Evolutionary conservation across 2,329 filamentous ascomycete species (phyloP).

Genomic region (Aspergillus pseudotamarii): DNA sequence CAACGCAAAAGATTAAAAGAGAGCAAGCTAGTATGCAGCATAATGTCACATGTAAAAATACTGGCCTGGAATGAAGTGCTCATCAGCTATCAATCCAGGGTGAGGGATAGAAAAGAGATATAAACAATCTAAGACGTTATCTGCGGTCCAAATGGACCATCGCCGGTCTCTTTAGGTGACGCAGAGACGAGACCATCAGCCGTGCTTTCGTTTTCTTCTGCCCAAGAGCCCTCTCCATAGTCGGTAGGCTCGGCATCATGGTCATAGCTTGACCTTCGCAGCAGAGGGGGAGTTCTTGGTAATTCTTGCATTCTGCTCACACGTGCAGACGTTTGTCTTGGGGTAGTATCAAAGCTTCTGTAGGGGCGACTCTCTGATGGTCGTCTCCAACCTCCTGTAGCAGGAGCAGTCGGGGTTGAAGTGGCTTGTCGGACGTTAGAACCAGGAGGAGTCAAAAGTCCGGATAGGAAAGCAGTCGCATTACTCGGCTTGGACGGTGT

Average conservation of each 20-base stretch:
- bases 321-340: slow-evolving; percentile 34
- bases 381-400: slow-evolving; percentile 30
- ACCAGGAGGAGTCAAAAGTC: slow-evolving; percentile 86
- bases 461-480: slow-evolving; percentile 69
- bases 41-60: slow-evolving; percentile 5
- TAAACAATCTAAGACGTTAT: slow-evolving; percentile 25
- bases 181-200: slow-evolving; percentile 44
- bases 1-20: slow-evolving; percentile 8
- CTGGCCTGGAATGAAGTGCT: not conserved
- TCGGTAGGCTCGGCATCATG: slow-evolving; percentile 58
- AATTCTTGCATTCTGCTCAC: slow-evolving; percentile 35
- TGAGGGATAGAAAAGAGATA: slow-evolving; percentile 7
- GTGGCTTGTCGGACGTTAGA: slow-evolving; percentile 69
- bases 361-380: slow-evolving; percentile 40
- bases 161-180: slow-evolving; percentile 33
- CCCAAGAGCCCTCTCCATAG: slow-evolving; percentile 51
- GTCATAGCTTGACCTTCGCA: slow-evolving; percentile 60
- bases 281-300: slow-evolving; percentile 57
- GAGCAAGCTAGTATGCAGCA: not conserved
- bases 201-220: slow-evolving; percentile 54
- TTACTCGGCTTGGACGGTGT: slow-evolving; percentile 64
- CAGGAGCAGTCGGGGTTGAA: slow-evolving; percentile 41
- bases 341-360: slow-evolving; percentile 33
- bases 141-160: slow-evolving; percentile 37
- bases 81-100: slow-evolving; percentile 13